A percentile compares a stretch with the other conserved stretches of the same genome.
phyloP scores from a whole-genome alignment of 78 protist genomes.

The Dictyostelium discoideum region dicty_2.7 NC_007088.5:78501-79000 shows the following conservation, averaged over 20 bases:
- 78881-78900: background rate
- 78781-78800: background rate
- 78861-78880: constrained; percentile 54
- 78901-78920: too few species aligned
- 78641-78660: constrained; percentile 58
- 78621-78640: constrained; percentile 40
- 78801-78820: constrained; percentile 42
- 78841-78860: constrained; percentile 69
- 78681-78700: constrained; percentile 49
- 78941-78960: too few species aligned
- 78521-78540: constrained; percentile 56
- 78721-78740: constrained; percentile 18
- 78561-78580: constrained; percentile 11
- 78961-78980: too few species aligned
- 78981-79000: too few species aligned
- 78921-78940: too few species aligned
- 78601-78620: constrained; percentile 19
- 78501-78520: background rate
- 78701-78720: constrained; percentile 23
- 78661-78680: constrained; percentile 66
- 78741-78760: constrained; percentile 37
- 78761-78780: constrained; percentile 4
- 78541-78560: constrained; percentile 20
- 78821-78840: constrained; percentile 37
- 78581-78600: constrained; percentile 31